Conservation (phyloP, 2,329 filamentous ascomycete genomes). For the Apiospora kogelbergensis region DNA sequence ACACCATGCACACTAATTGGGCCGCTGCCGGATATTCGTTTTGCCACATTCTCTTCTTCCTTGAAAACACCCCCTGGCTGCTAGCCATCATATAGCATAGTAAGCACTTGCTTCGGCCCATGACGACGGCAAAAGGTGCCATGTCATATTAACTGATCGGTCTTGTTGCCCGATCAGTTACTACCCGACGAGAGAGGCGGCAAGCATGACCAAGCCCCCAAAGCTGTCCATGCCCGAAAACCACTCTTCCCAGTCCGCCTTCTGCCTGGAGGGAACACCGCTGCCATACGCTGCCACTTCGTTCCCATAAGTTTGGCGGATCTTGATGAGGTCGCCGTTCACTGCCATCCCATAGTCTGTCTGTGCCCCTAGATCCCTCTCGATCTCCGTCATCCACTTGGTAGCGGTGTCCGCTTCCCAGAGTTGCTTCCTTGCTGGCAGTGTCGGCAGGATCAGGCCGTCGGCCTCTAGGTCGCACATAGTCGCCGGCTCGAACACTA, state of each 20-base stretch:
- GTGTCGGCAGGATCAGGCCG: constrained; percentile 38
- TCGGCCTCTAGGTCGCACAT: constrained; percentile 35
- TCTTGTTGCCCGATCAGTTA: background rate
- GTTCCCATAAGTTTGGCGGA: constrained; percentile 20
- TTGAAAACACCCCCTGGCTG: too few species aligned
- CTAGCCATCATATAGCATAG: background rate
- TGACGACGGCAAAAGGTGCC: background rate
- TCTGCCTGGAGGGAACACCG: constrained; percentile 17
- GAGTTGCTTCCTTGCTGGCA: constrained; percentile 40
- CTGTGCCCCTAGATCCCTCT: constrained; percentile 22
- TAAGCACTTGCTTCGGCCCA: background rate
- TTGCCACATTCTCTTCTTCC: too few species aligned
- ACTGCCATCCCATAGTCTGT: constrained; percentile 30
- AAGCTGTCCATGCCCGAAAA: constrained; percentile 45
- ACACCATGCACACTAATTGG: too few species aligned
- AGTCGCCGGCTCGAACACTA: constrained; percentile 40
- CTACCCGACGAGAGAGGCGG: constrained; percentile 31
- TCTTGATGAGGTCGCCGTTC: constrained; percentile 33
- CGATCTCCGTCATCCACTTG: constrained; percentile 34
- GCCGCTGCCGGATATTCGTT: too few species aligned
- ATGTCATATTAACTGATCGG: background rate
- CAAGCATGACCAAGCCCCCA: constrained; percentile 44
- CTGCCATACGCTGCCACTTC: constrained; percentile 11
- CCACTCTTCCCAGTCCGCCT: constrained; percentile 43
- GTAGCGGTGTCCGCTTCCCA: constrained; percentile 41